Conservation (phyloP, 2,329 filamentous ascomycete genomes). For the Aspergillus pseudoviridinutans region DNA sequence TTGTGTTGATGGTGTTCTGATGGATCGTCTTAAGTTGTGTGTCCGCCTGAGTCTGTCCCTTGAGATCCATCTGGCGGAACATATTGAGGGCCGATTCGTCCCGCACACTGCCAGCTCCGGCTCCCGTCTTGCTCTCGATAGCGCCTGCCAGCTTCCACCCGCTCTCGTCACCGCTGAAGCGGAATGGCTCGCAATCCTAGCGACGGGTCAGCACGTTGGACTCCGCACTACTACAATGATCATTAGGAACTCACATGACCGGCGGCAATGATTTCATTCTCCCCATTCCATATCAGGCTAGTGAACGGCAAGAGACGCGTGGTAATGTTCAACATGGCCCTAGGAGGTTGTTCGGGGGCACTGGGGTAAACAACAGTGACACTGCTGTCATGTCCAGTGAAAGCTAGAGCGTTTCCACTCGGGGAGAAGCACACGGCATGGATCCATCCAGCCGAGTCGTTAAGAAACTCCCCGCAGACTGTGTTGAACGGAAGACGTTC, state of each 20-base stretch:
- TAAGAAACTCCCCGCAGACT: slow-evolving; percentile 92
- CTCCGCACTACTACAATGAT: background rate
- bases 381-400: slow-evolving; percentile 91
- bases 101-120: slow-evolving; percentile 56
- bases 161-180: slow-evolving; percentile 70
- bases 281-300: slow-evolving; percentile 85
- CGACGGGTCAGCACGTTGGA: background rate
- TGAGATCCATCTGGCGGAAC: slow-evolving; percentile 98
- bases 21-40: slow-evolving; percentile 93
- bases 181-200: slow-evolving; percentile 76
- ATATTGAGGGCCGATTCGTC: slow-evolving; percentile 96
- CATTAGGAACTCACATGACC: slow-evolving; percentile 61
- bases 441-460: slow-evolving; percentile 95
- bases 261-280: slow-evolving; percentile 90
- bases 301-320: slow-evolving; percentile 91
- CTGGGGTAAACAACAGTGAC: slow-evolving; percentile 94
- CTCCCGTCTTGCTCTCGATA: slow-evolving; percentile 68
- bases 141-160: slow-evolving; percentile 84
- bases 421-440: slow-evolving; percentile 92
- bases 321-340: slow-evolving; percentile 82
- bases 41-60: slow-evolving; percentile 86
- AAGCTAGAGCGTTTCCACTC: slow-evolving; percentile 86
- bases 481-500: slow-evolving; percentile 97
- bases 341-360: slow-evolving; percentile 83
- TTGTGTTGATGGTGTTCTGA: slow-evolving; percentile 89